phyloP scores from a whole-genome alignment of 768 basidiomycete species.

The Gloeostereum incarnatum region DNA sequence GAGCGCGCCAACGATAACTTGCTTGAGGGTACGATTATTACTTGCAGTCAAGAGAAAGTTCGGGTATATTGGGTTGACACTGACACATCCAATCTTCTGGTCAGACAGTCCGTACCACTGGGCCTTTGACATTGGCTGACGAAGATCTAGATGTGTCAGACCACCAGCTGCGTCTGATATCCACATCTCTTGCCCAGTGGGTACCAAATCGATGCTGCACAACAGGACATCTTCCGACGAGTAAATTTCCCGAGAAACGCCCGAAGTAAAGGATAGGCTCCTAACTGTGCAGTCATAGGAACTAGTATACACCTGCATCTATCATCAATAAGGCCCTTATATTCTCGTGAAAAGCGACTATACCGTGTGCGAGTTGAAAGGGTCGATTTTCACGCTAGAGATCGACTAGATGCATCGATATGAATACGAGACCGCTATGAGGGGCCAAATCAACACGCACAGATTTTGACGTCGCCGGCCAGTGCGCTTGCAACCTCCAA shows the following conservation, averaged over 20 bases:
- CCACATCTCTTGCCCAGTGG: slow-evolving; percentile 75
- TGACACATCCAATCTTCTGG: slow-evolving; percentile 71
- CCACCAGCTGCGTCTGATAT: slow-evolving; percentile 68
- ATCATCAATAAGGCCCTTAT: slow-evolving; percentile 5
- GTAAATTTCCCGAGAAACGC: slow-evolving; percentile 62
- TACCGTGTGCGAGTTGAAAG: slow-evolving; percentile 67
- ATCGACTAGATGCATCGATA: slow-evolving; percentile 49
- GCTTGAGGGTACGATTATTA: slow-evolving; percentile 68
- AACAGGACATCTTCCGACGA: slow-evolving; percentile 53
- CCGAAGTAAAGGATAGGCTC: slow-evolving; percentile 61
- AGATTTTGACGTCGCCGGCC: slow-evolving; percentile 75
- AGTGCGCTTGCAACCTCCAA: slow-evolving; percentile 75
- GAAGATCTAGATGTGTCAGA: slow-evolving; percentile 67
- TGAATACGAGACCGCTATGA: neutral
- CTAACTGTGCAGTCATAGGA: slow-evolving; percentile 80
- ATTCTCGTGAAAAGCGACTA: slow-evolving; percentile 14
- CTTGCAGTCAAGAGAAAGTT: slow-evolving; percentile 67
- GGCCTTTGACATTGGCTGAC: slow-evolving; percentile 44
- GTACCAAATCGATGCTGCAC: slow-evolving; percentile 60
- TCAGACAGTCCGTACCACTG: slow-evolving; percentile 59
- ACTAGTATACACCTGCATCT: slow-evolving; percentile 60
- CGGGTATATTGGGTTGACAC: slow-evolving; percentile 64
- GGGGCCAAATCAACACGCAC: neutral
- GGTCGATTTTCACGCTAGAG: slow-evolving; percentile 70
- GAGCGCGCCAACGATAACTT: slow-evolving; percentile 11